Evolutionary conservation across 352 stramenopile species (phyloP).

Genomic region (Pythium scleroteichum): DNA sequence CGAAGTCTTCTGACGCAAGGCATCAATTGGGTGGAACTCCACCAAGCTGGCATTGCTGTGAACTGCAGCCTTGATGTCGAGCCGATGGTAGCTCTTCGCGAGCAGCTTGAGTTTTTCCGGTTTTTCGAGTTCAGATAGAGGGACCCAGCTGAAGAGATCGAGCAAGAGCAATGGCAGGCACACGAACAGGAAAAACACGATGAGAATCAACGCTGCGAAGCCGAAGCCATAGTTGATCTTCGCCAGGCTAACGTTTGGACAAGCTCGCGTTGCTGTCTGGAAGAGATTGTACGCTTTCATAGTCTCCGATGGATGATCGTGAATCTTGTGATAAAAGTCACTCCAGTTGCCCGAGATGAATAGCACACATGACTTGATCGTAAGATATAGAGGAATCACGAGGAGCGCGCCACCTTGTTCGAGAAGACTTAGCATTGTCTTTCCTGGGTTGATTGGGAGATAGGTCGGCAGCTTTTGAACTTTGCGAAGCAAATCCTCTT

Average conservation of each 20-base stretch:
- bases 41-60: conserved; percentile 57
- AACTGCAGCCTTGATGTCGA: conserved; percentile 49
- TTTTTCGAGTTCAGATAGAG: conserved; percentile 43
- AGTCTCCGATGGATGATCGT: conserved; percentile 14
- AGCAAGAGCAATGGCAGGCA: conserved; percentile 55
- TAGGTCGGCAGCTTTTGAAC: conserved; percentile 55
- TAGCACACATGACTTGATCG: conserved; percentile 61
- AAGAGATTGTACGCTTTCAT: conserved; percentile 30
- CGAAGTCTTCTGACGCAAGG: not conserved
- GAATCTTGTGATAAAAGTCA: conserved; percentile 32
- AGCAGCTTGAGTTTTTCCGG: conserved; percentile 28
- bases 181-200: conserved; percentile 51
- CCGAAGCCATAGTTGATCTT: conserved; percentile 45
- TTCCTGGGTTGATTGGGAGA: conserved; percentile 40
- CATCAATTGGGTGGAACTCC: conserved; percentile 28
- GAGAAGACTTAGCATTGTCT: conserved; percentile 30
- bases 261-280: conserved; percentile 10
- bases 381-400: conserved; percentile 52
- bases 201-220: conserved; percentile 37
- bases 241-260: conserved; percentile 25
- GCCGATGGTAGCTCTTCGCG: conserved; percentile 32
- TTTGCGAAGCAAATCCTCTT: conserved; percentile 58
- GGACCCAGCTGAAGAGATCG: conserved; percentile 61
- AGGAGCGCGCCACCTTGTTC: conserved; percentile 53
- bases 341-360: conserved; percentile 51